Evolutionary conservation across 2,329 filamentous ascomycete species (phyloP), one percentile per base, ranked within the genome.

Genomic region (Epichloe sibirici): DNA sequence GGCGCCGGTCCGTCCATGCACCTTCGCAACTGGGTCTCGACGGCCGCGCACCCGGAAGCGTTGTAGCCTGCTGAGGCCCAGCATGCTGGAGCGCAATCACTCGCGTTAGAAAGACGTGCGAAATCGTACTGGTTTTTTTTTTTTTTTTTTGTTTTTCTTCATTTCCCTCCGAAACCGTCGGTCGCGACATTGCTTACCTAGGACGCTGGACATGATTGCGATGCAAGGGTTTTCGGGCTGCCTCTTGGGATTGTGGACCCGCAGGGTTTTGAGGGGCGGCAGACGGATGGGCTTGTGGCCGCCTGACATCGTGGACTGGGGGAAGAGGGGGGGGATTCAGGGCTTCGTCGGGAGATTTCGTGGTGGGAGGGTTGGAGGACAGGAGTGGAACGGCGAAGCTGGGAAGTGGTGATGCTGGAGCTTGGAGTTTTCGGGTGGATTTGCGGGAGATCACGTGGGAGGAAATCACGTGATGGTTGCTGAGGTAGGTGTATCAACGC

Each of bases 61-160:
- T 72, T 85, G 69, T 85, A 84, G 47, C 87, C 87, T 34, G 83
- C 79, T 2, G 87, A 90, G 1, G 88, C 88, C 88, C 88, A 93
- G 70, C 88, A 93, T 57, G 86, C 87, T 91, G 56, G 4, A 1
- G 9, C 5, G 34, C 11, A 13, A 5, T 7, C 3, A 3, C 2
- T 9, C 17, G n/a, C 15, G 17, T 45, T 2, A 43, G 17, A 40
- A 17, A 2, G 13, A 2, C 13, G 12, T 8, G 23, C 3, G 1
- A 23, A 23, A 23, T 23, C 23, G 23, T 23, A 4, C 23, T 17
- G 17, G 17, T n/a, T n/a, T n/a, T n/a, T n/a, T n/a, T n/a, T n/a
- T n/a, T 17, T 17, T 17, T 17, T 17, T 2, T 17, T 17, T 17
- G 17, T 1, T 17, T 17, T 17, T 17, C 17, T 17, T 17, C 17